phyloP scores from a whole-genome alignment of 345 rosid species.

The Cardiospermum halicacabum region DNA sequence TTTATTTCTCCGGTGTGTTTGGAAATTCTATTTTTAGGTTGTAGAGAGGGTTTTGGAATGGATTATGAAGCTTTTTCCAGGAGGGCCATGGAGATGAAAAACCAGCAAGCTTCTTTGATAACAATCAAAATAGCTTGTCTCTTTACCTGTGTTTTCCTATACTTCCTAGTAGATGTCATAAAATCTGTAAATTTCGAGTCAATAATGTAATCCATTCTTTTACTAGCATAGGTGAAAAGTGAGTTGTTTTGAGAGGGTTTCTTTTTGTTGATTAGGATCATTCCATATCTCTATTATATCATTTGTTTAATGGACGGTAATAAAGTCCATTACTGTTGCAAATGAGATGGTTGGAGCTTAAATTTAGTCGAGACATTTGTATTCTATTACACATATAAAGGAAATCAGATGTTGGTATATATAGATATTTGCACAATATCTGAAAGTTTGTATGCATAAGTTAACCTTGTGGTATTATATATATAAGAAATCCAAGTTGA shows the following conservation, averaged over 20 bases:
- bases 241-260: constrained; percentile 9
- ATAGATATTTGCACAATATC: too few relatives aligned
- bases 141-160: constrained; percentile 5
- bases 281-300: constrained; percentile 7
- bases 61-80: constrained; percentile 98
- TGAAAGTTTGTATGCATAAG: constrained; percentile 4
- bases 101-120: constrained; percentile 80
- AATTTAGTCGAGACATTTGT: constrained; percentile 13
- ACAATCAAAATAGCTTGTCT: constrained; percentile 9
- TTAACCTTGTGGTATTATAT: too few relatives aligned
- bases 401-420: constrained; percentile 11
- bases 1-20: background rate
- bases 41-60: constrained; percentile 98
- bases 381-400: constrained; percentile 6
- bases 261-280: constrained; percentile 18
- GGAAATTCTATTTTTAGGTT: constrained; percentile 53
- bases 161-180: constrained; percentile 23
- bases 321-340: constrained; percentile 17
- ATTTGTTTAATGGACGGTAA: constrained; percentile 24
- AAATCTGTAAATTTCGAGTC: constrained; percentile 41
- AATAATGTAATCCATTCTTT: constrained; percentile 34
- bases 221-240: constrained; percentile 21
- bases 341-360: background rate
- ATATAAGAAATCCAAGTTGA: too few relatives aligned
- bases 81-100: constrained; percentile 81